Evolutionary conservation across 345 rosid species (phyloP).

Genomic region (Ailanthus altissimus): DNA sequence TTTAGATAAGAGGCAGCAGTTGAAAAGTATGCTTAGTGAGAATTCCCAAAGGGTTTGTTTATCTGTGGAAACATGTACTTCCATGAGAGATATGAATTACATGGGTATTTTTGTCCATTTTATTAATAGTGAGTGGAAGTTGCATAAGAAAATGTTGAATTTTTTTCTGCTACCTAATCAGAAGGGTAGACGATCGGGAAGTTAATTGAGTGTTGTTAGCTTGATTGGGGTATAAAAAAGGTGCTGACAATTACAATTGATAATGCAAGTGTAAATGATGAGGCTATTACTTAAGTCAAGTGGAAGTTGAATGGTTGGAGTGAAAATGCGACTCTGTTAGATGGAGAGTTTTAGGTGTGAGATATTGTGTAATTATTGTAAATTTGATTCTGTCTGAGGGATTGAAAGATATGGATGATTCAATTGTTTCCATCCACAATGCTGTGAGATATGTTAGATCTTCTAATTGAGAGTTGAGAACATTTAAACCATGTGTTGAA

Average conservation of each 20-base stretch:
- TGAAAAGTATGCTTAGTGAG: no score
- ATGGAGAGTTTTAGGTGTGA: background rate
- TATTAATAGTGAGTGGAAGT: background rate
- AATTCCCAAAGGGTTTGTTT: no score
- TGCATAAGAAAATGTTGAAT: background rate
- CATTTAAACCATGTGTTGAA: background rate
- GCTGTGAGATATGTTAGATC: background rate
- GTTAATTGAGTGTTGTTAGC: background rate
- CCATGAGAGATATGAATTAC: background rate
- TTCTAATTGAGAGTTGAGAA: background rate
- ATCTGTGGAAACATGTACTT: background rate
- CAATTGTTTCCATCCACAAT: background rate
- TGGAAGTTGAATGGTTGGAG: background rate
- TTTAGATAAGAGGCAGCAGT: no score
- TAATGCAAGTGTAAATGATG: background rate
- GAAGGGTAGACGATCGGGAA: background rate
- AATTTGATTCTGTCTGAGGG: background rate
- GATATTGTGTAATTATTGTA: slow-evolving; percentile 8
- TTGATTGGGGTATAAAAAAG: background rate
- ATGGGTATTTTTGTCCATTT: background rate
- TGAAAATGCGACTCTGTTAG: background rate
- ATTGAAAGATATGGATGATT: background rate
- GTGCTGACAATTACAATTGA: background rate
- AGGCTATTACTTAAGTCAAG: background rate
- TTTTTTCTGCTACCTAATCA: background rate